Base-by-base conservation (phyloP, 2,329 filamentous ascomycete genomes). In the Colletotrichum sp. region DNA sequence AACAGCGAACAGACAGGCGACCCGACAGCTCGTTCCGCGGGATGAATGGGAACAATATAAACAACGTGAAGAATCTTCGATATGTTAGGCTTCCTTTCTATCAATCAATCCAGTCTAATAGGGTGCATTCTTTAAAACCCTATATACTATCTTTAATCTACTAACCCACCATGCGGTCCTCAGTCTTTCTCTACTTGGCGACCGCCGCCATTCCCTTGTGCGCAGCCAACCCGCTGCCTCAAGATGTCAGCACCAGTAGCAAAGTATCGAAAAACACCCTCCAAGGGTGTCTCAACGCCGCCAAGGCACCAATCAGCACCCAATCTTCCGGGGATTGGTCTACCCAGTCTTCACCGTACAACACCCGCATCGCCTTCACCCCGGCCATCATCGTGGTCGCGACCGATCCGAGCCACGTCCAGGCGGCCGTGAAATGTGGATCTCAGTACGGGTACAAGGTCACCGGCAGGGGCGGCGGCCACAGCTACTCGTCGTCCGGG, bases 401-500 rank as follows among this genome's bases (percentile, higher is more conserved):
- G 1, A 83, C 79, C 6, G 87, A 84, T 5, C 79, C 82, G 59
- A 81, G 86, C 67, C 85, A 90, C 68, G 83, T 90, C 6, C 86
- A 87, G 63, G 84, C 86, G 71, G 87, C 88, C 8, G 86, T 91
- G 8, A 79, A 82, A 6, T 90, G 88, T 78, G 89, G 87, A 39
- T 81, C 80, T 8, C 76, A 84, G 74, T 79, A 82, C n/a, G 82
- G 82, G 8, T 77, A 88, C 72, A 88, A 88, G 80, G 87, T 89
- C 16, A 88, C 87, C 67, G 85, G 88, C 34, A 88, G 87, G 77
- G 85, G 86, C 69, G 89, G 89, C 34, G 89, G 89, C 6, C 89
- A 90, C 80, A 88, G 86, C 5, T 91, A 90, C 77, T 88, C 86
- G 1, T 88, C 86, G 0, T 87, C 86, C 75, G 87, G 87, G 6